Evolutionary conservation across 2,329 filamentous ascomycete species (phyloP).

Genomic region (Cladosporium sp.): DNA sequence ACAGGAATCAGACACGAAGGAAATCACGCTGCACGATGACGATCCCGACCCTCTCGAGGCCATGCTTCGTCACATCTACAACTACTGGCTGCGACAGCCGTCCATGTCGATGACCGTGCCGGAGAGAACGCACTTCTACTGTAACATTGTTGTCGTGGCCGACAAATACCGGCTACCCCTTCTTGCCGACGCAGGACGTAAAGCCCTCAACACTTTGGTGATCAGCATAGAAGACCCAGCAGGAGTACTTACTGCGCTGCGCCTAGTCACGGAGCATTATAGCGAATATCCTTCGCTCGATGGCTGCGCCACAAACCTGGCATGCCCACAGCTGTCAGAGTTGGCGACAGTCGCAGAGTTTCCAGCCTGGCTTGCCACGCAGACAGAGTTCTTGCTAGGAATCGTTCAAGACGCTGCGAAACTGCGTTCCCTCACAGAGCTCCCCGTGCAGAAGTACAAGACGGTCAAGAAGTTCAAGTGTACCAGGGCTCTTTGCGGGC

Average conservation of each 20-base stretch:
- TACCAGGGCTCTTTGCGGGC: not conserved
- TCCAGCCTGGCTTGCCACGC: not conserved
- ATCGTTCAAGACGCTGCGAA: not conserved
- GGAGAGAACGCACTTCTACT: not conserved
- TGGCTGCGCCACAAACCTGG: not conserved
- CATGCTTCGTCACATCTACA: not conserved
- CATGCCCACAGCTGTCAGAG: not conserved
- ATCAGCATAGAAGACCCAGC: not conserved
- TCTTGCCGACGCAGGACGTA: not conserved
- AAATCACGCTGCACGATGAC: not conserved
- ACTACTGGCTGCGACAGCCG: not conserved
- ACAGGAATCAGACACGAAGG: not conserved
- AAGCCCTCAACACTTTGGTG: not conserved
- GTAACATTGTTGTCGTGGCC: not conserved
- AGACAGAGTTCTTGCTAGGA: not conserved
- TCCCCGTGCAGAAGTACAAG: not conserved
- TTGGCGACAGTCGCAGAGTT: constrained; percentile 16
- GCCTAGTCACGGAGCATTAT: not conserved
- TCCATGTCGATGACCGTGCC: not conserved
- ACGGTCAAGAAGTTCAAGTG: not conserved
- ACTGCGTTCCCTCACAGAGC: not conserved
- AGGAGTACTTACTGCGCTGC: not conserved
- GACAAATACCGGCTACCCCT: not conserved
- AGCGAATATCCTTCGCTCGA: not conserved
- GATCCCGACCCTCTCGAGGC: not conserved